Base-by-base conservation (phyloP, 2,329 filamentous ascomycete genomes). In the Exserohilum turcica region DNA sequence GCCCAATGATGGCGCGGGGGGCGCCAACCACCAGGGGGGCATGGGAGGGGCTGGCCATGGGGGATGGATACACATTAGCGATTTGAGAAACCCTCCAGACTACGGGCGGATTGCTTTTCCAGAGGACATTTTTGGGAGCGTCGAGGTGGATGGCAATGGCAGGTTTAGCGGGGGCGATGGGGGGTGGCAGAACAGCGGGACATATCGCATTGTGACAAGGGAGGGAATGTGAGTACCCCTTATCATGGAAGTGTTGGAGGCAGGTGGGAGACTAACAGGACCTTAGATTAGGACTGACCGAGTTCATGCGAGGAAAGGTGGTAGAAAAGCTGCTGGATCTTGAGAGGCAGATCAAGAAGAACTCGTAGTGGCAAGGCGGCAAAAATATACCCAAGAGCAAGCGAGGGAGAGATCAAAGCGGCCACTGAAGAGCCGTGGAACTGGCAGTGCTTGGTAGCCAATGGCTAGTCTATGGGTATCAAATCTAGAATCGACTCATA, bases 51-150 rank as follows among this genome's bases (percentile, higher is more conserved):
- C 74, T 13, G 84, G 83, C 1, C 74, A 81, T 58, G 84, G 84
- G 16, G 85, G 85, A 1, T 86, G 80, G 74, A 82, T 87, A 35
- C 85, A 87, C 65, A 77, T 87, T n/a, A 85, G 80, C 32, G 85
- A 87, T 63, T 70, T 72, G 64, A 74, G 85, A 54, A 80, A 82
- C 55, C 83, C 84, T 31, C 84, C 85, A 2, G 85, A 87, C 54
- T 87, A 79, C 70, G 85, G 85, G 1, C 70, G 85, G n/a, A 86
- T 86, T 56, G 82, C 85, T 45, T 85, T 81, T 80, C 84, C 85
- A 0, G 85, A 87, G 66, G 85, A 87, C 71, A 87, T 87, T 43
- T 84, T 87, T 65, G 85, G 85, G 12, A 86, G 84, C 60, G 66
- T 87, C 19, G 84, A 87, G 69, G 81, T 87, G 4, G 84, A 86